These are phyloP conservation scores for Globisporangium middletonii DNA, from an alignment of 352 stramenopile species.

Conservation along the genomic window DNA sequence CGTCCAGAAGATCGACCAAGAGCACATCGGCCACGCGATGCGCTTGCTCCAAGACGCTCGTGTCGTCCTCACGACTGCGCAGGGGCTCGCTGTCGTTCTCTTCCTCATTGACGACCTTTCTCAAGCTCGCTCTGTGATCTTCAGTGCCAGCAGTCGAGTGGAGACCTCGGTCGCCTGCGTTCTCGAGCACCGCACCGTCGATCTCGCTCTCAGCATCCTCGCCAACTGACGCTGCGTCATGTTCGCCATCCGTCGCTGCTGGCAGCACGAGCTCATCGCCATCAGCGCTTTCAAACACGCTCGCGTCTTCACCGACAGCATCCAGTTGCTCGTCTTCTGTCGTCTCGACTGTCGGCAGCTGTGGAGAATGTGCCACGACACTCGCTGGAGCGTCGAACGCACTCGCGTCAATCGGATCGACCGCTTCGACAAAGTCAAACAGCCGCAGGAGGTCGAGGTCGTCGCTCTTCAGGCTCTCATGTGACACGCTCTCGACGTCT, in stretches of 20 bases:
- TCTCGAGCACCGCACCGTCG: no score
- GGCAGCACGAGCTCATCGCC: neutral
- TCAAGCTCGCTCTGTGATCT: no score
- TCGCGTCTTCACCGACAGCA: neutral
- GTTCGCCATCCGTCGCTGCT: neutral
- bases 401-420: conserved; percentile 1
- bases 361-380: neutral
- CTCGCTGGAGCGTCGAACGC: neutral
- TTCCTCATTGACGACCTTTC: no score
- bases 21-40: conserved; percentile 20
- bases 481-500: conserved; percentile 9
- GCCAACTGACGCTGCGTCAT: neutral
- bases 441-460: conserved; percentile 16
- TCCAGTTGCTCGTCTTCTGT: neutral
- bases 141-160: no score
- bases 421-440: conserved; percentile 22
- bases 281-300: neutral
- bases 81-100: no score
- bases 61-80: neutral
- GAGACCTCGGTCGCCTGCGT: no score
- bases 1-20: conserved; percentile 17
- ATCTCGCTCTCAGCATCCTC: neutral
- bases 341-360: neutral
- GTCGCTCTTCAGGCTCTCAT: neutral
- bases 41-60: neutral